phyloP scores from a whole-genome alignment of 306 rosid genomes.

The Castanea crenata region DNA sequence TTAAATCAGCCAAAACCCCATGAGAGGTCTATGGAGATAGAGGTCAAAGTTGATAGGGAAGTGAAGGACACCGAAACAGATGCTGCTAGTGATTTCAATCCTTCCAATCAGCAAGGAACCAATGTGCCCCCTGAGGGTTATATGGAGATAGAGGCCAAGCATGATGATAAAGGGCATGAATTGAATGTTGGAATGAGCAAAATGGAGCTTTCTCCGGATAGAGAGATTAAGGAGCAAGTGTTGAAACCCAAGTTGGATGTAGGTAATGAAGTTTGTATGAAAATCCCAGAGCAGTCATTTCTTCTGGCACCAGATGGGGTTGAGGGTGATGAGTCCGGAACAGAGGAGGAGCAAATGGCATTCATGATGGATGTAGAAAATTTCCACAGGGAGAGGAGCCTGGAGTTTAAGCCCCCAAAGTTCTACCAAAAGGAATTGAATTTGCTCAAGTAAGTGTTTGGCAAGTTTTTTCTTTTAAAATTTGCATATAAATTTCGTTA shows the following conservation, averaged over 20 bases:
- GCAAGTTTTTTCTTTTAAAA: background rate
- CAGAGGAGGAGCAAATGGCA: slow-evolving; percentile 84
- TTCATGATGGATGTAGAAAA: slow-evolving; percentile 84
- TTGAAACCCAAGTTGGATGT: slow-evolving; percentile 20
- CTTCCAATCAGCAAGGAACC: background rate
- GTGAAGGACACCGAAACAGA: background rate
- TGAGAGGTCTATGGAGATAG: background rate
- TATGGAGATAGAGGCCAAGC: slow-evolving; percentile 5
- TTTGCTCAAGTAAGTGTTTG: slow-evolving; percentile 79
- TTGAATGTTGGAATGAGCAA: slow-evolving; percentile 18
- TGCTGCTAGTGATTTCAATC: background rate
- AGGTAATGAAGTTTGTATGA: slow-evolving; percentile 15
- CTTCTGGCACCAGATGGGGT: slow-evolving; percentile 48
- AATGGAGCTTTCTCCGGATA: slow-evolving; percentile 10
- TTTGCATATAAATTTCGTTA: background rate
- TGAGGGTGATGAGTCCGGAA: slow-evolving; percentile 87
- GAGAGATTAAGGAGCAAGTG: slow-evolving; percentile 2
- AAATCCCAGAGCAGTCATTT: slow-evolving; percentile 37
- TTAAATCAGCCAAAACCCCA: background rate
- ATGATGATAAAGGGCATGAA: slow-evolving; percentile 4
- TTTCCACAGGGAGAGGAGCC: slow-evolving; percentile 78
- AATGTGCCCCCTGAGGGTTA: background rate
- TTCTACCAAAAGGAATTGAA: slow-evolving; percentile 92
- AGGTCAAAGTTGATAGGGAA: background rate
- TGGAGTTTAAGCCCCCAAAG: slow-evolving; percentile 96